Base-by-base conservation (phyloP, 768 basidiomycete genomes). In the Trametes sanguinea region DNA sequence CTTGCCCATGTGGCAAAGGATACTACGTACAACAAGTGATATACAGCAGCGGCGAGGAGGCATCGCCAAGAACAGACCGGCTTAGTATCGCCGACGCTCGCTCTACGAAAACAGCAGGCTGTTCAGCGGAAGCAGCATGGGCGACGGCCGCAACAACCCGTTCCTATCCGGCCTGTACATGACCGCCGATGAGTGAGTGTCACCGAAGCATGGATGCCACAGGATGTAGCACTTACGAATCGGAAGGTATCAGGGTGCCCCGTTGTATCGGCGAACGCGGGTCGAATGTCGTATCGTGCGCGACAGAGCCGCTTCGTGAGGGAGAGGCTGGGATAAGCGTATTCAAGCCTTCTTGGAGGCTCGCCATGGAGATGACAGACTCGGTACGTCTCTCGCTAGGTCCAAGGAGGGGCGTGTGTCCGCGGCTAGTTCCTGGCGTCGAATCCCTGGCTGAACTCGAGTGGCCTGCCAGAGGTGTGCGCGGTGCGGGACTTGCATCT, bases 211-310 rank as follows among this genome's bases (percentile, higher is more conserved):
- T n/a, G n/a, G n/a, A n/a, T n/a, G n/a, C n/a, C n/a, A n/a, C n/a
- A n/a, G n/a, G 17, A 33, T 32, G 37, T 10, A 45, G 11, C 48
- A 61, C 63, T 54, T 46, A 61, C 63, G 35, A 11, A 2, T 59
- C 46, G 4, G 59, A 13, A 4, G 59, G 54, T 2, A 65, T 50
- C 33, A 44, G 22, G 16, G 63, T 61, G 1, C 59, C 63, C 35
- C 52, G 32, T 9, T 65, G 63, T 30, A 64, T 39, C 11, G 63
- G 63, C 40, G 63, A 65, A 4, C 63, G 63, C 45, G 63, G 63
- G 55, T 65, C 63, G 54, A 65, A 57, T 10, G 51, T 27, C 16
- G 39, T 42, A 9, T 61, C 59, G 46, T 60, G 59, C 55, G 57
- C 11, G 44, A 54, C 44, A 4, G 35, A 37, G 35, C 35, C 35